Percentiles rank a stretch among this genome's conserved stretches.
phyloP scores from a whole-genome alignment of 208 protist species.

The Zelonia costaricensis region DNA sequence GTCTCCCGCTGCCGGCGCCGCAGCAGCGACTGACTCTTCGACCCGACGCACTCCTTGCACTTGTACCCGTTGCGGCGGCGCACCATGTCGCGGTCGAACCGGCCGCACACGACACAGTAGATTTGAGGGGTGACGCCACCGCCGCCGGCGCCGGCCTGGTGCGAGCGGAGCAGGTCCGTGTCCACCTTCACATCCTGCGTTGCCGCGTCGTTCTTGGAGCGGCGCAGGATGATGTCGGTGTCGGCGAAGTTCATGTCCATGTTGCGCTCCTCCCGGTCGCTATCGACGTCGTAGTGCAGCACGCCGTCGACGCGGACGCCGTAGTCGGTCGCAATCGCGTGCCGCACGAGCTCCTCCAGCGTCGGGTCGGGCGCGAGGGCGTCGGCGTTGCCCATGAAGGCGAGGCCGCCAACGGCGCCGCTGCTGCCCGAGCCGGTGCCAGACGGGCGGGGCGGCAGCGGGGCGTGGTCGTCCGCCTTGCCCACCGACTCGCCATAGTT shows the following conservation, averaged over 20 bases:
- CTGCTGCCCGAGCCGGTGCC: constrained; percentile 2
- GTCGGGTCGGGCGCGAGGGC: constrained; percentile 58
- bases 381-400: constrained; percentile 29
- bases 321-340: constrained; percentile 69
- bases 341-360: constrained; percentile 71
- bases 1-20: constrained; percentile 51
- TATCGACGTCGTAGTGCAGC: constrained; percentile 78
- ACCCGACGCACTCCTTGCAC: constrained; percentile 76
- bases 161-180: constrained; percentile 62
- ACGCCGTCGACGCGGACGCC: constrained; percentile 66
- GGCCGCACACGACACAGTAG: constrained; percentile 83
- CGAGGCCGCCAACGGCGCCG: constrained; percentile 6
- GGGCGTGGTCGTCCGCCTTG: constrained; percentile 17
- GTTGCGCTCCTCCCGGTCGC: constrained; percentile 73
- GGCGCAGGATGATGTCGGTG: constrained; percentile 71
- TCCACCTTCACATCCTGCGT: constrained; percentile 57
- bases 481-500: constrained; percentile 22
- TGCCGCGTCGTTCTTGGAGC: constrained; percentile 39
- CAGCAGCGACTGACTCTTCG: constrained; percentile 72
- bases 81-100: constrained; percentile 82
- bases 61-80: constrained; percentile 76
- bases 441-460: background rate
- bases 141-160: constrained; percentile 34
- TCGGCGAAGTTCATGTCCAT: constrained; percentile 71
- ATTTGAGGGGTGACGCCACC: constrained; percentile 50